Base-by-base conservation (phyloP, 257 asterid species). In the Solanum rostratum region DNA sequence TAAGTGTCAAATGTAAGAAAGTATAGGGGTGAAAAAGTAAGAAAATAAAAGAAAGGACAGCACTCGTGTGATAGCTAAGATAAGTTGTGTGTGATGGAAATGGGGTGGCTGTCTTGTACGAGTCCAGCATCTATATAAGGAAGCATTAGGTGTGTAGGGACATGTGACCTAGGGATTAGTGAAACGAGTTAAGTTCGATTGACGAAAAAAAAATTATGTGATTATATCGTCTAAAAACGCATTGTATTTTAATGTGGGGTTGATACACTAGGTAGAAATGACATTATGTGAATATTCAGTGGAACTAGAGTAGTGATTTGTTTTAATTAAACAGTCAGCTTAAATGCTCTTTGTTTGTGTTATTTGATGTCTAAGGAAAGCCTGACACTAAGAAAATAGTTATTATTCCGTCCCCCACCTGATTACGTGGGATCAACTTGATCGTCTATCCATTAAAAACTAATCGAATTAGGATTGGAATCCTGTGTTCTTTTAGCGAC, bases 231-330 rank as follows among this genome's bases (percentile, higher is more conserved):
- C 0, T 3, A 1, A 62, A 13, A 62, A 4, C 0, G 4, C 0
- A 10, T 22, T 0, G 18, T 2, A 53, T 0, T 10, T 1, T 27
- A 3, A 62, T 62, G 12, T 30, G 0, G 6, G 12, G 27, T 27
- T 6, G 3, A 13, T 24, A 24, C 86, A 89, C 86, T 85, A 86
- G 89, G 86, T 88, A 87, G 88, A 92, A 92, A 88, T 88, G 87
- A 90, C 90, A 90, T 92, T 89, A 88, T 87, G 89, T 89, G 22
- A 89, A 89, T 91, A 89, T 92, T 89, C 88, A 88, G 84, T 81
- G 87, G 91, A 92, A 90, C 90, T 91, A 89, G 88, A 90, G 89
- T 91, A 89, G 87, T 92, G 92, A 90, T 91, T 90, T 91, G 89
- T 90, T 88, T 91, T 90, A 91, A 90, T 90, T 90, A 90, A 91